These are phyloP conservation scores for Boletus semigastroideus DNA, from an alignment of 1,284 basidiomycete genomes.

Conservation along the genomic window DNA sequence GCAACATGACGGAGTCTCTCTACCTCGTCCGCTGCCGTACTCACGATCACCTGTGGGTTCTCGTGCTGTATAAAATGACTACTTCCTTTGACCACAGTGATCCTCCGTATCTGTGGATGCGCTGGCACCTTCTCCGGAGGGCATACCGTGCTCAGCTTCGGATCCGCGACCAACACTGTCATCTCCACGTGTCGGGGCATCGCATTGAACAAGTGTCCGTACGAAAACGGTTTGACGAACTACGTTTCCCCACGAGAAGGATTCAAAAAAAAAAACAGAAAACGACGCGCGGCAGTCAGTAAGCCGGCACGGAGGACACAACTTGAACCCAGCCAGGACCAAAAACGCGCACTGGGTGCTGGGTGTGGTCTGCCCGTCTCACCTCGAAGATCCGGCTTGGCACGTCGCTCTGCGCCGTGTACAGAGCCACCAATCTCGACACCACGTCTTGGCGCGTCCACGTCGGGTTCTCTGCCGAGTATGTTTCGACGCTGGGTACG, in stretches of 20 bases:
- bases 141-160: slow-evolving; percentile 8
- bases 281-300: no score
- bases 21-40: slow-evolving; percentile 4
- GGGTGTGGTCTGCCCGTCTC: no score
- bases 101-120: slow-evolving; percentile 11
- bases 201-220: slow-evolving; percentile 4
- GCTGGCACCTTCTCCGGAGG: slow-evolving; percentile 1
- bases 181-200: slow-evolving; percentile 18
- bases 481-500: slow-evolving; percentile 6
- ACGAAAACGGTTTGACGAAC: slow-evolving; percentile 18
- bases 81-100: slow-evolving; percentile 9
- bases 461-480: slow-evolving; percentile 9
- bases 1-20: slow-evolving; percentile 6
- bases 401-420: slow-evolving; percentile 7
- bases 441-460: slow-evolving; percentile 20
- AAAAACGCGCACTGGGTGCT: no score
- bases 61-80: slow-evolving; percentile 23
- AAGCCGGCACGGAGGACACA: neutral
- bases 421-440: slow-evolving; percentile 12
- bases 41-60: slow-evolving; percentile 9
- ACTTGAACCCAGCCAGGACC: neutral
- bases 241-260: neutral
- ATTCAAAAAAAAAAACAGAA: neutral
- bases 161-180: slow-evolving; percentile 20
- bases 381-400: slow-evolving; percentile 15